phyloP scores from a whole-genome alignment of 2,329 filamentous ascomycete genomes.

The Xylariaceae sp. region DNA sequence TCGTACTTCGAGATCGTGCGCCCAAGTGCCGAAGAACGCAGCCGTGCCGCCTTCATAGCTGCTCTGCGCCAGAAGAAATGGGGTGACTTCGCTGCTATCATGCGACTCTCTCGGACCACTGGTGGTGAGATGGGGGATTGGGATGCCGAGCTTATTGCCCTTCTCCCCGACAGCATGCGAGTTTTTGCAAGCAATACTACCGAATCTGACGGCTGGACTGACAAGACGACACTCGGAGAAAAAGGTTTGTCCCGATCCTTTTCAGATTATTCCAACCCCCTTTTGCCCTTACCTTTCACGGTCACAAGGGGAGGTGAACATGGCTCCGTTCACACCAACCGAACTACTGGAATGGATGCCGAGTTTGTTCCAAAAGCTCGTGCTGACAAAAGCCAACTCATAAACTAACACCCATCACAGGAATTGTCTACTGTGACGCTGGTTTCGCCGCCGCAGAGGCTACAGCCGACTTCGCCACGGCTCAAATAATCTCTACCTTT shows the following conservation, averaged over 20 bases:
- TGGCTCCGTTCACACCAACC: neutral
- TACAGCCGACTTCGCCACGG: slow-evolving; percentile 65
- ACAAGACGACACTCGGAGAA: slow-evolving; percentile 54
- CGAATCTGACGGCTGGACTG: slow-evolving; percentile 58
- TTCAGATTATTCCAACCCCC: neutral
- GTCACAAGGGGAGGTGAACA: neutral
- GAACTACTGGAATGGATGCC: neutral
- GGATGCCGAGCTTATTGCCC: slow-evolving; percentile 52
- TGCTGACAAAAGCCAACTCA: neutral
- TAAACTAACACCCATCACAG: slow-evolving; percentile 27
- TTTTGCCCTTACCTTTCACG: neutral
- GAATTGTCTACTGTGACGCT: slow-evolving; percentile 67
- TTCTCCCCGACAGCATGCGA: slow-evolving; percentile 48
- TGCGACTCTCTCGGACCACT: slow-evolving; percentile 58
- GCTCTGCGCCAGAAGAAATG: slow-evolving; percentile 47
- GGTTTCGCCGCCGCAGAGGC: slow-evolving; percentile 65
- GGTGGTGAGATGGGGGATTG: slow-evolving; percentile 60
- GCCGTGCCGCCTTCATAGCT: slow-evolving; percentile 43
- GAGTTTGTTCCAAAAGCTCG: neutral
- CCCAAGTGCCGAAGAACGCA: slow-evolving; percentile 45
- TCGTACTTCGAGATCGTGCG: slow-evolving; percentile 45
- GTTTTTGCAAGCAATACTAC: slow-evolving; percentile 49
- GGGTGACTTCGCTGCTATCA: slow-evolving; percentile 48
- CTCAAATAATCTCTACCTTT: slow-evolving; percentile 64
- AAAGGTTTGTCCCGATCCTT: slow-evolving; percentile 38